Percentiles rank a stretch among this genome's conserved stretches.
These are phyloP conservation scores for Erythrophleum ivorense DNA, from an alignment of 331 rosid species.

Conservation along the genomic window DNA sequence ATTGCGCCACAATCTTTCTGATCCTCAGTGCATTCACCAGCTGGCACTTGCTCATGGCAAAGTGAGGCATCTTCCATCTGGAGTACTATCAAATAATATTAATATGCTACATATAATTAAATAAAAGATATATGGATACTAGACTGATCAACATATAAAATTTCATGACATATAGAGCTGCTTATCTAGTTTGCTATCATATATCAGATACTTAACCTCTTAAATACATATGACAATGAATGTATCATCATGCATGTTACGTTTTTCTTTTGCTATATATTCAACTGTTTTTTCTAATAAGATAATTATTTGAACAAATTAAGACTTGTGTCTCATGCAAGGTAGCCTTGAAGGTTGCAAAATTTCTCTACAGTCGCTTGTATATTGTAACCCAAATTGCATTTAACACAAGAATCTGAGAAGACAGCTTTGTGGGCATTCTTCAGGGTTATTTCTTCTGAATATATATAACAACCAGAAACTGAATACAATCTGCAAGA, in stretches of 20 bases:
- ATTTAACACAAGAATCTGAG: slow-evolving; percentile 6
- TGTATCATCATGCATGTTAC: background rate
- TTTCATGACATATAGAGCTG: slow-evolving; percentile 3
- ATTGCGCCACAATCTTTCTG: slow-evolving; percentile 55
- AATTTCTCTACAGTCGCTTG: background rate
- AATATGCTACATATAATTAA: slow-evolving; percentile 31
- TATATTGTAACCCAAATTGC: slow-evolving; percentile 22
- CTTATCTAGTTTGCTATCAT: background rate
- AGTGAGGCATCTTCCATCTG: slow-evolving; percentile 74
- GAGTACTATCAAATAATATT: slow-evolving; percentile 38
- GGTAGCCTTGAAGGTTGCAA: background rate
- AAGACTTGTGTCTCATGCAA: background rate
- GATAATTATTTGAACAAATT: background rate
- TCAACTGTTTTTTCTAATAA: background rate
- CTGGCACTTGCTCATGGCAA: slow-evolving; percentile 55
- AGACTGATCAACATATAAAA: background rate
- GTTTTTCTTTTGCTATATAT: background rate
- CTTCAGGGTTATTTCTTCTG: slow-evolving; percentile 16
- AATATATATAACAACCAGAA: background rate
- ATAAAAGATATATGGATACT: slow-evolving; percentile 5
- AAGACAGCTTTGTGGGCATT: background rate
- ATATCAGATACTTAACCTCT: slow-evolving; percentile 29
- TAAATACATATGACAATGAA: background rate
- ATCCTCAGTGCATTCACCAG: slow-evolving; percentile 60
- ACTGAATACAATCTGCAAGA: background rate